Evolutionary conservation across 768 basidiomycete genomes (phyloP).

Genomic region (Cystobasidium onofrii): DNA sequence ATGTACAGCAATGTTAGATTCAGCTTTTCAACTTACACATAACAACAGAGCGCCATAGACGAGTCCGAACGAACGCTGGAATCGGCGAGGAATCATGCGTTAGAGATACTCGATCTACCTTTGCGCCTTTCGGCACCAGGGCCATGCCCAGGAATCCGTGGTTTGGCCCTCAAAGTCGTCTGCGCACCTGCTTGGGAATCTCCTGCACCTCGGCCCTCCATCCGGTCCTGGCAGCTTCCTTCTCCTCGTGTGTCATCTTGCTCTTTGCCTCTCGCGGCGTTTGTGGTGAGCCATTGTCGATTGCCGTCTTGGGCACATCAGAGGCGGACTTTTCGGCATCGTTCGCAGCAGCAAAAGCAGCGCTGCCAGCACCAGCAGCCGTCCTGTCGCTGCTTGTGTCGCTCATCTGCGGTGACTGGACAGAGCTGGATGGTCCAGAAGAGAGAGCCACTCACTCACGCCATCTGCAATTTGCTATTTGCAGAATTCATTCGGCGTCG

Average conservation of each 20-base stretch:
- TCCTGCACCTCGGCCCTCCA: constrained; percentile 25
- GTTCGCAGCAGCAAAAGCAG: neutral
- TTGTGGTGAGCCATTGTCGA: neutral
- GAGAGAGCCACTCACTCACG: neutral
- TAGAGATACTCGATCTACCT: neutral
- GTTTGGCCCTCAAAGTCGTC: neutral
- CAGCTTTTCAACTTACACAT: neutral
- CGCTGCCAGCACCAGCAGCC: neutral
- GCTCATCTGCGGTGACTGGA: neutral
- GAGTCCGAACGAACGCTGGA: neutral
- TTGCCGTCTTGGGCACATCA: neutral
- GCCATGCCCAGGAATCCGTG: neutral
- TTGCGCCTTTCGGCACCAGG: neutral
- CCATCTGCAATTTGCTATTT: neutral
- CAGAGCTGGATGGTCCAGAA: too few relatives aligned
- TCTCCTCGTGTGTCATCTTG: constrained; percentile 8
- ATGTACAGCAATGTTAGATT: too few relatives aligned
- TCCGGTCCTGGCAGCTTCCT: constrained; percentile 9
- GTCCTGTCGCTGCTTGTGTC: neutral
- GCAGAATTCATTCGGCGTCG: neutral
- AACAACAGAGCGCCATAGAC: neutral
- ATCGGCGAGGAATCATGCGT: neutral
- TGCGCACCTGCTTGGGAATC: constrained; percentile 25
- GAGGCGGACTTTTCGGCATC: neutral
- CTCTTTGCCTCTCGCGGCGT: neutral